These are phyloP conservation scores for Grigorovia yakushimaensis DNA, from an alignment of 805 yeast species.

Conservation along the genomic window DNA sequence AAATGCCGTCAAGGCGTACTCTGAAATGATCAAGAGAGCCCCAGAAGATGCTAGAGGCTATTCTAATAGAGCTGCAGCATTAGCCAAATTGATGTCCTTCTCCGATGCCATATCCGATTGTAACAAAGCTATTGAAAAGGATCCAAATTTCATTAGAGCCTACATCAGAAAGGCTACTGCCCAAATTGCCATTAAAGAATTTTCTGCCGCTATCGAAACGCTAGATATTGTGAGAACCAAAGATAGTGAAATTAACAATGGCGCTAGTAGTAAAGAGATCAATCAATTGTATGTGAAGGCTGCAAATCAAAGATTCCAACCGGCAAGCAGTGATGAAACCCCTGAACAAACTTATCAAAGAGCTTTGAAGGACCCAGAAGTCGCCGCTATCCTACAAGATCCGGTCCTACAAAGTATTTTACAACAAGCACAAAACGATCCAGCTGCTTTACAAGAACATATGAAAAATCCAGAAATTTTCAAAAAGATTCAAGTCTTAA, in stretches of 20 bases:
- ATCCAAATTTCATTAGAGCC: slow-evolving; percentile 86
- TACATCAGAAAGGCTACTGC: slow-evolving; percentile 96
- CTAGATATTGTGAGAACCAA: slow-evolving; percentile 66
- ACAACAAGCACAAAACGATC: slow-evolving; percentile 88
- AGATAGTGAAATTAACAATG: slow-evolving; percentile 55
- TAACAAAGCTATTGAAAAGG: slow-evolving; percentile 77
- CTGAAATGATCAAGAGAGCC: slow-evolving; percentile 95
- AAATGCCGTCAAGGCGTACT: slow-evolving; percentile 83
- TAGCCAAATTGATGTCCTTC: slow-evolving; percentile 89
- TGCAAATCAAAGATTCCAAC: slow-evolving; percentile 64
- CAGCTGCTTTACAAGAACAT: slow-evolving; percentile 95
- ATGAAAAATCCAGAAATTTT: slow-evolving; percentile 93
- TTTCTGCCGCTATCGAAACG: slow-evolving; percentile 70
- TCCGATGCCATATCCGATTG: slow-evolving; percentile 94
- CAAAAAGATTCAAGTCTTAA: slow-evolving; percentile 76
- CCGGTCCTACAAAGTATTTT: slow-evolving; percentile 94
- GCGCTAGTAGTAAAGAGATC: slow-evolving; percentile 61
- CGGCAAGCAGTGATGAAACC: slow-evolving; percentile 72
- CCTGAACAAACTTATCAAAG: slow-evolving; percentile 91
- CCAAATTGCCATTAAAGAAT: slow-evolving; percentile 83
- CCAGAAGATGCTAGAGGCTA: slow-evolving; percentile 95
- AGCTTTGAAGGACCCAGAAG: slow-evolving; percentile 88
- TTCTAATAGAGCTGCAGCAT: slow-evolving; percentile 96
- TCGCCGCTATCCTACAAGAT: slow-evolving; percentile 77
- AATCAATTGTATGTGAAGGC: slow-evolving; percentile 77